These are phyloP conservation scores for Rhipidocladum racemiflorum DNA, from an alignment of 176 grass and related monocot species.

Conservation along the genomic window DNA sequence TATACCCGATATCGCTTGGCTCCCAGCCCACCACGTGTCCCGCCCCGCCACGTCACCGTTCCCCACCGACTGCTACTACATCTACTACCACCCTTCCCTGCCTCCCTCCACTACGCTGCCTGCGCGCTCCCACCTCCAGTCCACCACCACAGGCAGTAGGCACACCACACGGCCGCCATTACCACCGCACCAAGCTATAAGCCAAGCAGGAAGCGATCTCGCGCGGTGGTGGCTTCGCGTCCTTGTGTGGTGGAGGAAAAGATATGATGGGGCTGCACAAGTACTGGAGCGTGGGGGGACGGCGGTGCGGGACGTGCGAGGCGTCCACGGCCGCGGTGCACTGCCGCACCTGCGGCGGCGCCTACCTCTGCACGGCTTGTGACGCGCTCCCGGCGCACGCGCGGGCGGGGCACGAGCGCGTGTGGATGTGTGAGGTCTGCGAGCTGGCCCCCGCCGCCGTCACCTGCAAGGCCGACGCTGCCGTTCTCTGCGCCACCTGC, in stretches of 20 bases:
- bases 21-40: conserved; percentile 35
- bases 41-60: conserved; percentile 4
- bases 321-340: conserved; percentile 40
- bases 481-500: conserved; percentile 65
- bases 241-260: too few relatives aligned
- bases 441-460: conserved; percentile 67
- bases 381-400: conserved; percentile 45
- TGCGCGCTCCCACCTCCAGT: neutral
- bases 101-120: neutral
- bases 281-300: conserved; percentile 39
- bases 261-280: conserved; percentile 36
- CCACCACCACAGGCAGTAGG: neutral
- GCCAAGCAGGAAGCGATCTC: neutral
- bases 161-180: too few relatives aligned
- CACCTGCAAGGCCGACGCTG: conserved; percentile 93
- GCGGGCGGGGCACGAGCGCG: conserved; percentile 45
- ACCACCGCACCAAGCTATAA: neutral
- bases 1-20: conserved; percentile 39
- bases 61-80: conserved; percentile 36
- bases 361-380: conserved; percentile 47
- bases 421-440: conserved; percentile 88
- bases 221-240: neutral
- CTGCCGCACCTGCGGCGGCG: conserved; percentile 49
- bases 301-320: conserved; percentile 55
- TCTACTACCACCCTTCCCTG: conserved; percentile 15